Evolutionary conservation across 2,329 filamentous ascomycete genomes (phyloP), one percentile per base, ranked within the genome.

Genomic region (Neonectria sp.): DNA sequence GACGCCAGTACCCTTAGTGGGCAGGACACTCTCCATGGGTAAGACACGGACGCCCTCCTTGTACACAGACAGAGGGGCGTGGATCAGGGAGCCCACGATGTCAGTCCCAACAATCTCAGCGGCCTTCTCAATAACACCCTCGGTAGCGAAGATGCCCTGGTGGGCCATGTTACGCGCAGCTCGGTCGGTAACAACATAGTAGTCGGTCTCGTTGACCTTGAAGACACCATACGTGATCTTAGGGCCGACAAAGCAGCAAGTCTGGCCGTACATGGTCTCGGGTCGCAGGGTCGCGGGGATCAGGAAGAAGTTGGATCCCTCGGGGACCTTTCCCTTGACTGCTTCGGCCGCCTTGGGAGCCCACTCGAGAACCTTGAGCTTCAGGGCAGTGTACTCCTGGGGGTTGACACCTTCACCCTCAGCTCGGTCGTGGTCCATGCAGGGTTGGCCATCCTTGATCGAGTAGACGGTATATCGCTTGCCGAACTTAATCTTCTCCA

Each of bases 181-280:
- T 85, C 94, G 88, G 73, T 96, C 91, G 15, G 93, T 97, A 71
- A 95, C 88, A 67, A 98, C 86, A 78, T 91, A 96, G 83, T 94
- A 97, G 73, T 97, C 93, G 71, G 90, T 92, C 70, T 92, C 88
- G 25, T 88, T 89, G 62, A 90, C 89, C 81, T 94, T 93, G 87
- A 94, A 98, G 70, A 99, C 84, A 57, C 95, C 95, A 77, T 99
- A 99, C 51, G 87, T 90, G 77, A 98, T 92, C 78, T 92, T 93
- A 11, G 96, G 95, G 4, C 95, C 94, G 55, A 99, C 94, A 75
- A 98, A 99, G 80, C 95, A 97, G 83, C 94, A 97, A 4, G 91
- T 97, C 82, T 98, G 96, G 46, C 97, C 97, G 79, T 98, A 99
- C 95, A 99, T 98, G 40, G 96, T 99, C 86, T 99, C 96, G 3